phyloP scores from a whole-genome alignment of 768 basidiomycete species.

The Astraeus odoratus region DNA sequence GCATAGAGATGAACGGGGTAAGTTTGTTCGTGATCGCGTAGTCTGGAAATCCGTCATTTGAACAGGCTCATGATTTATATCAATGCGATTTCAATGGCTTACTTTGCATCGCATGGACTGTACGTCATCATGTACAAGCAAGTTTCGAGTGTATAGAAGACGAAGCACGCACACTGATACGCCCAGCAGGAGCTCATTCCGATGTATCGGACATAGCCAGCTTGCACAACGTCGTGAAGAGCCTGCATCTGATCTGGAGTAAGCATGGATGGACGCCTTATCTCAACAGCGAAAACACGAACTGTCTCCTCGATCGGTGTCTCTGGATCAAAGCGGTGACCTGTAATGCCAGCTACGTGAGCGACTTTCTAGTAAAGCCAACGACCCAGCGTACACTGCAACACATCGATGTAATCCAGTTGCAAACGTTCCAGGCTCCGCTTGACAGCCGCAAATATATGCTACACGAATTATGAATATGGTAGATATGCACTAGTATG shows the following conservation, averaged over 20 bases:
- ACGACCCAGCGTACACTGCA: constrained; percentile 34
- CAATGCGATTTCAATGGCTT: too few species aligned
- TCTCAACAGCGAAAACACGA: not conserved
- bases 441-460: constrained; percentile 53
- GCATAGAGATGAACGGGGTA: constrained; percentile 58
- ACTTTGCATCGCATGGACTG: constrained; percentile 37
- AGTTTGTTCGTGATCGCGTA: constrained; percentile 37
- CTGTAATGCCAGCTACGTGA: constrained; percentile 12
- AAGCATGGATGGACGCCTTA: too few species aligned
- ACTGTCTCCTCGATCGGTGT: constrained; percentile 44
- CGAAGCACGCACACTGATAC: constrained; percentile 28
- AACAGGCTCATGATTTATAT: too few species aligned
- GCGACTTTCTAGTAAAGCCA: not conserved
- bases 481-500: not conserved
- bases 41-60: constrained; percentile 13
- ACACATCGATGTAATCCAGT: constrained; percentile 51
- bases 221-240: constrained; percentile 43
- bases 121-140: constrained; percentile 4
- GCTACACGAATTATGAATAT: constrained; percentile 20
- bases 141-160: not conserved
- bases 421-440: constrained; percentile 35
- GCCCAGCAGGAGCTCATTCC: constrained; percentile 38
- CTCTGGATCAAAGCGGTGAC: constrained; percentile 44
- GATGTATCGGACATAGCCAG: constrained; percentile 42
- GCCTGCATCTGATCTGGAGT: constrained; percentile 50